These are phyloP conservation scores for Aspergillus terreus DNA, from an alignment of 2,329 filamentous ascomycete species.

Conservation along the genomic window DNA sequence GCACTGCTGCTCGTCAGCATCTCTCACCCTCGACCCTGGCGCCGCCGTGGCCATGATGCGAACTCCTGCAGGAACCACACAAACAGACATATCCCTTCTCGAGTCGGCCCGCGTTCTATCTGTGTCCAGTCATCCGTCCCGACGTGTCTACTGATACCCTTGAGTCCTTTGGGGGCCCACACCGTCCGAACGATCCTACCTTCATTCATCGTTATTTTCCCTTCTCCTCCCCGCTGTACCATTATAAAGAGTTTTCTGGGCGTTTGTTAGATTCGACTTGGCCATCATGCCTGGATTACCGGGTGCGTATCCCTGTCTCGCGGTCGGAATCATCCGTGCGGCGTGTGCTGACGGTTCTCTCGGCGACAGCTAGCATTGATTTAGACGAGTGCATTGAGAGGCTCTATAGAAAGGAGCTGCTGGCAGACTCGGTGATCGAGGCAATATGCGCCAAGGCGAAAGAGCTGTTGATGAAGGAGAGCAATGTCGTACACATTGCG, in stretches of 20 bases:
- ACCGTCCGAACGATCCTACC: background rate
- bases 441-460: constrained; percentile 99
- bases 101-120: constrained; percentile 11
- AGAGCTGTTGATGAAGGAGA: constrained; percentile 98
- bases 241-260: constrained; percentile 4
- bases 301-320: constrained; percentile 26
- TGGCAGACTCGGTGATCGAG: constrained; percentile 97
- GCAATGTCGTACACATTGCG: constrained; percentile 96
- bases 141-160: constrained; percentile 2
- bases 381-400: constrained; percentile 97
- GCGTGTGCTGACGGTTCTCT: constrained; percentile 8
- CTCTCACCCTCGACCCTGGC: constrained; percentile 8
- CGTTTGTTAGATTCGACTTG: constrained; percentile 5
- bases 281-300: constrained; percentile 44
- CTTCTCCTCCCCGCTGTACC: constrained; percentile 1
- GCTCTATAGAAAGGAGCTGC: constrained; percentile 92
- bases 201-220: constrained; percentile 1
- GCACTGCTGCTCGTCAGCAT: constrained; percentile 3
- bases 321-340: background rate
- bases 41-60: constrained; percentile 24
- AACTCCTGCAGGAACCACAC: constrained; percentile 22
- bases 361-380: constrained; percentile 78
- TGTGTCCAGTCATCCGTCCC: constrained; percentile 1
- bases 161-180: constrained; percentile 2
- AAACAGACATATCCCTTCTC: constrained; percentile 20